Conservation (phyloP, 768 basidiomycete species). For the Lenzites betulinus region DNA sequence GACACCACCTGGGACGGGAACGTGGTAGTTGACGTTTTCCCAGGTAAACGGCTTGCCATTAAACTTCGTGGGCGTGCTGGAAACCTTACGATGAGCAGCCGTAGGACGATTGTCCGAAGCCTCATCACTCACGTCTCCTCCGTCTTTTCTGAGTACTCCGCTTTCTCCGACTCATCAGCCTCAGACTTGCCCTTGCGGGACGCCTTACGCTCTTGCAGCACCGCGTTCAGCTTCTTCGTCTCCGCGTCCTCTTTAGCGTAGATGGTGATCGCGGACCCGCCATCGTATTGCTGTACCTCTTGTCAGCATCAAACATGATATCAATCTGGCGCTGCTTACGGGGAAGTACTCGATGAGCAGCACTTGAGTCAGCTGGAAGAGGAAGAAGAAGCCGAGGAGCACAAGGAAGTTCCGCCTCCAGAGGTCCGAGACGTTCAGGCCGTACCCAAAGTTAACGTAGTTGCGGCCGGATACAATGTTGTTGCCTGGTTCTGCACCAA, state of each 20-base stretch:
- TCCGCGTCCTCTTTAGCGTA: slow-evolving; percentile 62
- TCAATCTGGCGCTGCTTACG: slow-evolving; percentile 37
- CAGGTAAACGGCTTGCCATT: slow-evolving; percentile 73
- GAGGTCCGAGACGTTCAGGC: slow-evolving; percentile 49
- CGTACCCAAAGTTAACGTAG: slow-evolving; percentile 64
- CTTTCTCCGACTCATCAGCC: slow-evolving; percentile 10
- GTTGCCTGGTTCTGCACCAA: slow-evolving; percentile 62
- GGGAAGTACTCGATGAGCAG: slow-evolving; percentile 66
- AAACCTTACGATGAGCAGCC: not conserved
- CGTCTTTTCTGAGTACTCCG: not conserved
- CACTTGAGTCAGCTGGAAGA: slow-evolving; percentile 71
- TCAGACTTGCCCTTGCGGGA: slow-evolving; percentile 18
- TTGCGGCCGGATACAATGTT: slow-evolving; percentile 53
- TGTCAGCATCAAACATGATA: slow-evolving; percentile 1
- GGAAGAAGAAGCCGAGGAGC: slow-evolving; percentile 65
- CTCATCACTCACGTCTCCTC: slow-evolving; percentile 23
- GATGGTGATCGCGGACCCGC: slow-evolving; percentile 51
- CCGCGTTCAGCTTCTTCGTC: slow-evolving; percentile 54
- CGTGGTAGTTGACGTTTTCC: slow-evolving; percentile 76
- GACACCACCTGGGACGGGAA: slow-evolving; percentile 64
- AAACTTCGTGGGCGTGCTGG: slow-evolving; percentile 5
- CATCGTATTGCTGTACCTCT: slow-evolving; percentile 48
- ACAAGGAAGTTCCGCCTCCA: slow-evolving; percentile 75
- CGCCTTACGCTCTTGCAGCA: slow-evolving; percentile 54
- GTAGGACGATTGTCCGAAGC: not conserved